Evolutionary conservation across 1,284 basidiomycete species (phyloP), one percentile per base, ranked within the genome.

Genomic region (Tilletia walkeri): DNA sequence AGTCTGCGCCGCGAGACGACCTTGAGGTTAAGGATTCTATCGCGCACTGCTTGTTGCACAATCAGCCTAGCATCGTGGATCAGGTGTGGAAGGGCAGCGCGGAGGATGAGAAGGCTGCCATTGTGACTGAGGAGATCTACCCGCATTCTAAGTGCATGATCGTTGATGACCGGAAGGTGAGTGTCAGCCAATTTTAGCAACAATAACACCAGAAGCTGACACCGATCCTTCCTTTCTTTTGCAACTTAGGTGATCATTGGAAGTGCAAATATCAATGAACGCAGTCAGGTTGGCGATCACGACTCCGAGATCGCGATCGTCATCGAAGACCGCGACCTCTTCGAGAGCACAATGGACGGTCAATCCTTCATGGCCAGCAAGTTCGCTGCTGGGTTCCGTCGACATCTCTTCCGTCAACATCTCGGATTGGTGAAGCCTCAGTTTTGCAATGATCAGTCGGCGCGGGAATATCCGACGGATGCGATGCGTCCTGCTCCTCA

Each of bases 271-370:
- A 85, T 72, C 66, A 72, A 72, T 47, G 71, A 72, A n/a, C 71
- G 71, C 48, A 65, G 53, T 39, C 71, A 72, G 41, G 24, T 47
- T 6, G 71, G 94, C 39, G 89, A 95, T 78, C 92, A 93, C 47
- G 94, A 96, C 84, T 94, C 92, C 1, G 94, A 97, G 85, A 95
- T 96, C 76, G 92, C 92, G 1, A 85, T 95, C 5, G 89, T 96
- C 18, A 90, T 95, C 36, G 93, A 96, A 84, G 94, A 97, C 79
- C 85, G 87, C 2, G 92, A 95, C 69, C 86, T 89, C 85, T 87
- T 97, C 67, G 87, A 89, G 67, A 88, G 89, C 7, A 87, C 82
- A 3, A 95, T 96, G 94, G 86, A 93, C 77, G 93, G 92, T 2
- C 84, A 89, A 74, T 88, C 82, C 34, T 91, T 89, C 84, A 84